Percentiles rank a stretch among this genome's conserved stretches.
Conservation (phyloP, 805 yeast genomes). For the Metschnikowia corniflorae region DNA sequence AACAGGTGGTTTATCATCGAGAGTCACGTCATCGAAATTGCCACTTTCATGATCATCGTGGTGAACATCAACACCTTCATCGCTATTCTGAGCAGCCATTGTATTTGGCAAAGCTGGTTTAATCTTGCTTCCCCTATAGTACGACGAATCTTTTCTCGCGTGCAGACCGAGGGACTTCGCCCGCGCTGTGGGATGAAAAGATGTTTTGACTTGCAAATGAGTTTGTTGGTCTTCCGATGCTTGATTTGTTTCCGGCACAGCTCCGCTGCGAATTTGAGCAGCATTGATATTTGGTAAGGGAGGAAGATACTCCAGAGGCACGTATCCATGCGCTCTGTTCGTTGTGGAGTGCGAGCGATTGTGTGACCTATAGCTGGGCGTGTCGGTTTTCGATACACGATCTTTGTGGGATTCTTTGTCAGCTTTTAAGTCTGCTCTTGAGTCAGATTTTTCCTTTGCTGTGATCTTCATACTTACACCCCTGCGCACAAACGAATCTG, state of each 20-base stretch:
- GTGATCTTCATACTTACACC: slow-evolving; percentile 63
- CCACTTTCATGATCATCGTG: slow-evolving; percentile 34
- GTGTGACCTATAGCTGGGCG: slow-evolving; percentile 31
- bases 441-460: slow-evolving; percentile 45
- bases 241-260: slow-evolving; percentile 1
- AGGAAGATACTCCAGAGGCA: slow-evolving; percentile 42
- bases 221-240: slow-evolving; percentile 1
- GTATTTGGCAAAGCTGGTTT: slow-evolving; percentile 46
- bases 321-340: slow-evolving; percentile 34
- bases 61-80: slow-evolving; percentile 28
- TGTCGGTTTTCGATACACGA: slow-evolving; percentile 2
- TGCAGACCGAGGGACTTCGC: slow-evolving; percentile 84
- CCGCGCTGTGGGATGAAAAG: slow-evolving; percentile 76
- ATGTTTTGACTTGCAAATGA: slow-evolving; percentile 3
- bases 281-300: slow-evolving; percentile 42
- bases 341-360: slow-evolving; percentile 23
- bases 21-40: slow-evolving; percentile 56
- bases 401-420: slow-evolving; percentile 1
- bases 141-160: slow-evolving; percentile 56
- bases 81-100: slow-evolving; percentile 44
- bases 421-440: slow-evolving; percentile 2
- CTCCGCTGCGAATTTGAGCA: slow-evolving; percentile 22
- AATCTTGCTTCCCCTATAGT: slow-evolving; percentile 17
- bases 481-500: slow-evolving; percentile 50
- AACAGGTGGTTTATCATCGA: slow-evolving; percentile 33